Base-by-base conservation (phyloP, 2,329 filamentous ascomycete genomes). In the Neofusicoccum laricinum region DNA sequence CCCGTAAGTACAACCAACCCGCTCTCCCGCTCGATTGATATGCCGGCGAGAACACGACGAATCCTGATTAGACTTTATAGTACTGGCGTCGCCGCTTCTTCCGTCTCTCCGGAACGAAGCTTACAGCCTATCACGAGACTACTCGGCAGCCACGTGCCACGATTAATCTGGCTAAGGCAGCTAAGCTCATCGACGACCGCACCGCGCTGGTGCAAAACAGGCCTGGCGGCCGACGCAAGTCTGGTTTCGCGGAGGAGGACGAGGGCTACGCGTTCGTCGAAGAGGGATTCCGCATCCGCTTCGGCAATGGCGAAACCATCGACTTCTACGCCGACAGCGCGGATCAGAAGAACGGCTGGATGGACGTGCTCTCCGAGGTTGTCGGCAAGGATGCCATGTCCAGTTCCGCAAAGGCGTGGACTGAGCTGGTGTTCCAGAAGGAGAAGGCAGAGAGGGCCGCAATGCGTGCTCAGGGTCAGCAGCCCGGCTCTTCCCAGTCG, bases 191-290 rank as follows among this genome's bases (percentile, higher is more conserved):
- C 68, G 95, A 99, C 73, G 95, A 99, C 76, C 91, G 92, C 64
- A 88, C 88, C 19, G 85, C 91, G 19, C 82, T 99, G 53, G 92
- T 89, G 6, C 90, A 97, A 72, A 90, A 89, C 64, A 91, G 88
- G 74, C 86, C 86, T 68, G 91, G 92, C 64, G 89, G 88, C 70
- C 90, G 95, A 48, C 90, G 95, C 64, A 93, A 96, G 76, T 97
- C 93, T 38, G 95, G 92, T 11, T 99, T 99, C 76, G 93, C 94
- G 1, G 95, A 98, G 77, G 95, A 99, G 69, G 95, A 99, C 79
- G 95, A 99, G 75, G 95, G 95, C 46, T 99, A 99, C 82, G 97
- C 97, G 91, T 99, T 99, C 76, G 94, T 99, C 61, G 95, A 99
- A 77, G 95, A 99, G 76, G 95, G 95, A 2, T 99, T 99, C 89